These are phyloP conservation scores for Nicotiana tabacum DNA, from an alignment of 257 asterid genomes.

Conservation along the genomic window DNA sequence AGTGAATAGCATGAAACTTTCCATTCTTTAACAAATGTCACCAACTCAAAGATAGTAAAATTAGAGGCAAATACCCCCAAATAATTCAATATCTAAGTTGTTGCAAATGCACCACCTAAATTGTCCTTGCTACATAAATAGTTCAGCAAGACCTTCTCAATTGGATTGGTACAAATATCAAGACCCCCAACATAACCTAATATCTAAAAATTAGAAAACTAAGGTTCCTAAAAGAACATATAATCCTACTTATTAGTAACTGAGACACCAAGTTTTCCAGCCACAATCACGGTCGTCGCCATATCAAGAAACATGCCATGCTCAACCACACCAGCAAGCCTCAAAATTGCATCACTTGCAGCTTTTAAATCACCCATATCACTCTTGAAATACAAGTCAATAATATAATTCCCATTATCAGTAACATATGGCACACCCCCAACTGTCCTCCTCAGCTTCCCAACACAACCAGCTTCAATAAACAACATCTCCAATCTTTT, in stretches of 20 bases:
- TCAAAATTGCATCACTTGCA: conserved; percentile 40
- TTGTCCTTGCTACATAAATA: conserved; percentile 1
- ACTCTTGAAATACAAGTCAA: conserved; percentile 34
- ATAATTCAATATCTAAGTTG: conserved; percentile 2
- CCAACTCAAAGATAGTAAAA: background rate
- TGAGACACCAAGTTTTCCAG: conserved; percentile 33
- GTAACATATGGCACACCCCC: conserved; percentile 25
- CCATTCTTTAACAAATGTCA: background rate
- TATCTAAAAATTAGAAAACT: background rate
- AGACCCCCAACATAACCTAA: background rate
- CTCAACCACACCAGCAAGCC: conserved; percentile 49
- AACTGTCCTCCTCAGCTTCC: conserved; percentile 19
- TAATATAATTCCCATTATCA: conserved; percentile 36
- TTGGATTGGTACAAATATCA: background rate
- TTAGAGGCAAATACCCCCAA: background rate
- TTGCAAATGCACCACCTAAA: background rate
- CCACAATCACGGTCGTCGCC: conserved; percentile 43
- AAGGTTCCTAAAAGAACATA: background rate
- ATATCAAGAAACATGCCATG: conserved; percentile 46
- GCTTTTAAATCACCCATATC: conserved; percentile 39
- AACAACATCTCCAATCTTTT: conserved; percentile 38
- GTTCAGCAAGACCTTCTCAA: background rate
- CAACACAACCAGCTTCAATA: conserved; percentile 38
- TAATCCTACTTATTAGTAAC: conserved; percentile 25
- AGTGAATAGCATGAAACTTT: background rate